Percentiles rank a stretch among this genome's conserved stretches.
Evolutionary conservation across 2,329 filamentous ascomycete genomes (phyloP).

Genomic region (Ceratocystis harringtonii): DNA sequence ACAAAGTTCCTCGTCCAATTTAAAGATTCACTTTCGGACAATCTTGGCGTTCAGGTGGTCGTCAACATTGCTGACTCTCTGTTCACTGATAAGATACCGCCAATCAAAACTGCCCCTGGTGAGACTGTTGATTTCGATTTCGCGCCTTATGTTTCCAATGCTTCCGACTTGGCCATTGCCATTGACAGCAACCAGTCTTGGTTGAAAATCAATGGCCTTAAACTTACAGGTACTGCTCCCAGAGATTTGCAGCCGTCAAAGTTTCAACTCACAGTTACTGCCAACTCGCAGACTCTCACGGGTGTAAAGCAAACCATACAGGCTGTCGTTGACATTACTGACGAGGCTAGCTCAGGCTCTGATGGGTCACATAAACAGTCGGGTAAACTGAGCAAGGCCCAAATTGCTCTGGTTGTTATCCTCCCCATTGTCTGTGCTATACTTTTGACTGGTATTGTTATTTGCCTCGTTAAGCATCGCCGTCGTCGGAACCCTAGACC

Average conservation of each 20-base stretch:
- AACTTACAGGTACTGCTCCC: constrained; percentile 30
- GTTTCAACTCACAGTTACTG: constrained; percentile 11
- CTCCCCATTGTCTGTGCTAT: constrained; percentile 29
- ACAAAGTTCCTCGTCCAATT: constrained; percentile 49
- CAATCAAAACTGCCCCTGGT: constrained; percentile 29
- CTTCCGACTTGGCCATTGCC: constrained; percentile 27
- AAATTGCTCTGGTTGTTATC: constrained; percentile 31
- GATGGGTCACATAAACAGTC: constrained; percentile 20
- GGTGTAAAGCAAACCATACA: constrained; percentile 14
- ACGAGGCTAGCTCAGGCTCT: constrained; percentile 21
- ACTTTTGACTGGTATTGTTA: constrained; percentile 24
- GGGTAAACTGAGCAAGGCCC: constrained; percentile 18
- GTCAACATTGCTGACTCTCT: constrained; percentile 27
- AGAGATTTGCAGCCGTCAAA: background rate
- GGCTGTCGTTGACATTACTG: constrained; percentile 26
- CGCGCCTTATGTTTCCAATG: constrained; percentile 28
- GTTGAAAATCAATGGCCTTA: constrained; percentile 29
- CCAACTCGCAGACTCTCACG: constrained; percentile 16
- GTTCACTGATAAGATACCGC: constrained; percentile 27
- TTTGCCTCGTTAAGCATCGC: constrained; percentile 25
- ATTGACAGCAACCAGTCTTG: constrained; percentile 29
- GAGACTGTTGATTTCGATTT: constrained; percentile 31
- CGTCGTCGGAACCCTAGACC: constrained; percentile 20
- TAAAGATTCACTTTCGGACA: constrained; percentile 43
- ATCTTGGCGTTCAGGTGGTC: constrained; percentile 38